Evolutionary conservation across 768 basidiomycete species (phyloP).

Genomic region (Tulasnella sp.): DNA sequence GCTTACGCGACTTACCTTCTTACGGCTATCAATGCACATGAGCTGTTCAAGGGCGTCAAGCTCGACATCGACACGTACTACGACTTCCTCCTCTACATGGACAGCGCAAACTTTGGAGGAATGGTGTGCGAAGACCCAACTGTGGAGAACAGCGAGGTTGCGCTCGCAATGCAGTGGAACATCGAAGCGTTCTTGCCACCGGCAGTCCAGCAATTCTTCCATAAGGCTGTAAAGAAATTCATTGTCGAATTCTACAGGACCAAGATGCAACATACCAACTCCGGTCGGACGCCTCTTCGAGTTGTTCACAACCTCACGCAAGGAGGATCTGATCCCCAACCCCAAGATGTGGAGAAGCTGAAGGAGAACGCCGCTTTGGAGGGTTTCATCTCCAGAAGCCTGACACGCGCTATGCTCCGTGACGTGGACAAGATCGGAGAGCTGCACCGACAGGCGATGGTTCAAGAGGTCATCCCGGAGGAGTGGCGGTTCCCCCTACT

Average conservation of each 20-base stretch:
- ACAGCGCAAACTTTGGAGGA: constrained; percentile 85
- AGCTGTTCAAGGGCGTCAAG: constrained; percentile 90
- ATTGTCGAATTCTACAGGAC: constrained; percentile 79
- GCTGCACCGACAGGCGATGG: constrained; percentile 53
- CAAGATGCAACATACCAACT: constrained; percentile 58
- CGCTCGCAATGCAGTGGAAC: constrained; percentile 82
- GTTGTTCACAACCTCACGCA: constrained; percentile 62
- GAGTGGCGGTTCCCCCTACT: constrained; percentile 78
- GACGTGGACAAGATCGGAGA: constrained; percentile 58
- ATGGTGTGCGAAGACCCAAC: constrained; percentile 82
- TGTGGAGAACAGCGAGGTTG: constrained; percentile 58
- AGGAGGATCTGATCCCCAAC: constrained; percentile 48
- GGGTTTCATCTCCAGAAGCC: constrained; percentile 71
- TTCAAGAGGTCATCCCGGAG: constrained; percentile 47
- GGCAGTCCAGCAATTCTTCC: constrained; percentile 74
- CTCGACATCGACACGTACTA: constrained; percentile 85
- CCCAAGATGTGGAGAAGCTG: constrained; percentile 61
- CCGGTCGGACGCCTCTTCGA: constrained; percentile 65
- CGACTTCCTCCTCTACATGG: constrained; percentile 94
- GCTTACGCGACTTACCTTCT: constrained; percentile 96
- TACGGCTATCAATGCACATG: constrained; percentile 88
- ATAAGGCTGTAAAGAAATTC: constrained; percentile 68
- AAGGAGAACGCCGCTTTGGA: constrained; percentile 65
- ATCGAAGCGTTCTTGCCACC: constrained; percentile 84
- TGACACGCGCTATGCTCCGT: constrained; percentile 77